Conservation (phyloP, 2,329 filamentous ascomycete species). For the Cordyceps cateniannulata region DNA sequence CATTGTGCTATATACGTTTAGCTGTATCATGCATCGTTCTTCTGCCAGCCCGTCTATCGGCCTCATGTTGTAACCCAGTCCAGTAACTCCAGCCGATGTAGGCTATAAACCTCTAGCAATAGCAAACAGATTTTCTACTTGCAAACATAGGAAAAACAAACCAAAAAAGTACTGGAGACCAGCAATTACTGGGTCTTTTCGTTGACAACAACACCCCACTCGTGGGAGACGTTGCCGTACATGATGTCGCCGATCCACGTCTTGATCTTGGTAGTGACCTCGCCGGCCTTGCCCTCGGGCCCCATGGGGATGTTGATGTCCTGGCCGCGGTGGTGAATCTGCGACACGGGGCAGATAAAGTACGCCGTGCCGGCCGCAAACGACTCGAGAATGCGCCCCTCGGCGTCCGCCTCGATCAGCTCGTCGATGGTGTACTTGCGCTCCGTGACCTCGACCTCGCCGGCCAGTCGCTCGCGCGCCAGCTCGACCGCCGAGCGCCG, state of each 20-base stretch:
- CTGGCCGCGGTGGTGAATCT: constrained; percentile 60
- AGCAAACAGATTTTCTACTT: constrained; percentile 2
- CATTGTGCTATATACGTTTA: constrained; percentile 12
- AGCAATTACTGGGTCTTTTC: constrained; percentile 40
- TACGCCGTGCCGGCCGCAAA: constrained; percentile 84
- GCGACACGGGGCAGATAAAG: constrained; percentile 63
- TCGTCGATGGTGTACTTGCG: constrained; percentile 76
- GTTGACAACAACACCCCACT: constrained; percentile 63
- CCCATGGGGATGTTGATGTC: constrained; percentile 59
- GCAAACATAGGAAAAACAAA: not conserved
- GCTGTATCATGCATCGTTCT: constrained; percentile 1
- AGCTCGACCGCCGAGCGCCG: constrained; percentile 72
- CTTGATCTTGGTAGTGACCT: constrained; percentile 58
- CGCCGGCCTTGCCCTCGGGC: constrained; percentile 39
- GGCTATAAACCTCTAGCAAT: constrained; percentile 7
- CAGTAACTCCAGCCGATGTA: constrained; percentile 13
- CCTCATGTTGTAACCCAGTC: constrained; percentile 3
- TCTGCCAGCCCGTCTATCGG: not conserved
- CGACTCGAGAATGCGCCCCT: constrained; percentile 74
- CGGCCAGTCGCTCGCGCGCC: constrained; percentile 54
- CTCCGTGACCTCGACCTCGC: constrained; percentile 67
- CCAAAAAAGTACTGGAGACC: not conserved
- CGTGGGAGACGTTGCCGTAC: constrained; percentile 62
- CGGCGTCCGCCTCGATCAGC: constrained; percentile 61
- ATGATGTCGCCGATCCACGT: constrained; percentile 64